Evolutionary conservation across 2,329 filamentous ascomycete genomes (phyloP).

Genomic region (Lanzia echinophila): DNA sequence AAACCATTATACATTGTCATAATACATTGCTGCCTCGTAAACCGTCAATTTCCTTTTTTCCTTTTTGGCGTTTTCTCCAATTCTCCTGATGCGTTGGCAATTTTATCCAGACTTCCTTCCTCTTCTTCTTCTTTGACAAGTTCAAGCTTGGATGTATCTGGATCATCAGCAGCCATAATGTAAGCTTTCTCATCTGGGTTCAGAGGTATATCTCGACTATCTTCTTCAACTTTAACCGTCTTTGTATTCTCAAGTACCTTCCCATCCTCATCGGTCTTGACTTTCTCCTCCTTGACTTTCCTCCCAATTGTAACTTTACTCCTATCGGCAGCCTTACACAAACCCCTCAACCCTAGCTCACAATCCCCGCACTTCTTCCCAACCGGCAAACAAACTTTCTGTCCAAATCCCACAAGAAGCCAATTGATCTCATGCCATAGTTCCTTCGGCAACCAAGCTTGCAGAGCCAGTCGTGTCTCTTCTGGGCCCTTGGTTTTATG

Average conservation of each 20-base stretch:
- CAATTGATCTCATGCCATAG: slow-evolving; percentile 72
- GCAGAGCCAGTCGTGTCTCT: slow-evolving; percentile 55
- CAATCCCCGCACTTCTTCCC: slow-evolving; percentile 74
- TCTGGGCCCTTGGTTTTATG: slow-evolving; percentile 58
- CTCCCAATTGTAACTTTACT: slow-evolving; percentile 54
- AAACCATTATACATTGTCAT: not conserved
- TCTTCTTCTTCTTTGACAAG: not conserved
- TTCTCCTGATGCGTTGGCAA: slow-evolving; percentile 15
- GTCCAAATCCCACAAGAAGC: slow-evolving; percentile 65
- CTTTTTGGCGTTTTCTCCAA: slow-evolving; percentile 10
- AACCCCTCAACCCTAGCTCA: slow-evolving; percentile 64
- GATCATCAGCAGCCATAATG: not conserved
- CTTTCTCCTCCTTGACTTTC: slow-evolving; percentile 40
- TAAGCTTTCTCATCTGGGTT: slow-evolving; percentile 3
- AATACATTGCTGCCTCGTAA: not conserved
- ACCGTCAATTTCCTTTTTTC: not conserved
- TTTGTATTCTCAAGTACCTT: slow-evolving; percentile 25
- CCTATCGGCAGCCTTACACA: slow-evolving; percentile 68
- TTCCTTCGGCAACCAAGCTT: slow-evolving; percentile 62
- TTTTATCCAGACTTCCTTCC: slow-evolving; percentile 9
- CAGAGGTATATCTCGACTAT: slow-evolving; percentile 1
- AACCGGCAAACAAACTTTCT: slow-evolving; percentile 63
- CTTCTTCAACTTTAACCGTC: slow-evolving; percentile 31
- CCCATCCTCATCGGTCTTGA: slow-evolving; percentile 31
- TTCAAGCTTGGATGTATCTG: not conserved